Evolutionary conservation across 192 early-diverging fungal genomes (phyloP).

Genomic region (Dissophora globulifera): DNA sequence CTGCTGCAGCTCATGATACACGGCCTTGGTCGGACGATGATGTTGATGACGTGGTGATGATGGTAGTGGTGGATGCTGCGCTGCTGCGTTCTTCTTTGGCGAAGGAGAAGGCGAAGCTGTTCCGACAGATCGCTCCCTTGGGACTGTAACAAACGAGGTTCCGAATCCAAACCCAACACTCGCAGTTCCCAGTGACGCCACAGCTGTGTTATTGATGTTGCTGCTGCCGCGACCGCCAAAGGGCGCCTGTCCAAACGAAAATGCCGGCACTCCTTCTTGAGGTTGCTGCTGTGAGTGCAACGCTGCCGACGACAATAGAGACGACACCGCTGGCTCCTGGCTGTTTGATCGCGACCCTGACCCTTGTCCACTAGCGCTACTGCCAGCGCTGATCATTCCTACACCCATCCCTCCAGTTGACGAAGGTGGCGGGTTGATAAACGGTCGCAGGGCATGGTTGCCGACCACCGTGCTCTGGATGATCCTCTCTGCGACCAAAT

Average conservation of each 20-base stretch:
- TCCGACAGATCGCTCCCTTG: not conserved
- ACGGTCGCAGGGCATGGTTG: constrained; percentile 32
- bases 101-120: not conserved
- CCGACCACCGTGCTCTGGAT: constrained; percentile 40
- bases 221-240: not conserved
- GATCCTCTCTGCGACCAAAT: constrained; percentile 33
- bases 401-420: not conserved
- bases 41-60: no score
- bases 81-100: not conserved
- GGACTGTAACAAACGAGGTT: constrained; percentile 3
- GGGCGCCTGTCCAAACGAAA: constrained; percentile 33
- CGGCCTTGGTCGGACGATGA: no score
- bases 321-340: constrained; percentile 9
- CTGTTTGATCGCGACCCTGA: constrained; percentile 11
- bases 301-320: not conserved
- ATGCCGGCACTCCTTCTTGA: not conserved
- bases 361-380: not conserved
- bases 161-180: constrained; percentile 47
- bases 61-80: no score
- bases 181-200: not conserved
- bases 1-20: no score
- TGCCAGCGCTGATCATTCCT: not conserved
- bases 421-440: constrained; percentile 23
- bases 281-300: not conserved
- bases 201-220: no score